Base-by-base conservation (phyloP, 208 protist species). In the Porcisia hertigi region DNA sequence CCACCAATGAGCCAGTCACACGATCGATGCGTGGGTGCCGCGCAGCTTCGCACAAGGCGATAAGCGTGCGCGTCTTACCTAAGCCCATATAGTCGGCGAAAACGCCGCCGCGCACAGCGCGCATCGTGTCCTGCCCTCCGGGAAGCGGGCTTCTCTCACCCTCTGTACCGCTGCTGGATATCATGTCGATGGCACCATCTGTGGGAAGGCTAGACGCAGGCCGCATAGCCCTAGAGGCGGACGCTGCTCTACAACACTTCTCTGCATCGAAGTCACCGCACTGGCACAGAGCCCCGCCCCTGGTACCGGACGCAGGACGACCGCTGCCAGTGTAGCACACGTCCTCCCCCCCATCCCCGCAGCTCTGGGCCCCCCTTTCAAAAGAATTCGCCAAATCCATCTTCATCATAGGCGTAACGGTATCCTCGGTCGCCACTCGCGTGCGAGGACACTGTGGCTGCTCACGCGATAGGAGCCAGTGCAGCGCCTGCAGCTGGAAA, bases 81-180 rank as follows among this genome's bases (percentile, higher is more conserved):
- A 94, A 71, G 18, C 92, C 89, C 87, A 94, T 92, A 80, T 85
- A 90, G 75, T 96, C 92, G 18, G 92, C 89, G 41, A 96, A 82
- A 30, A 94, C 83, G 11, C 92, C 89, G 0, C 92, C 89, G 0
- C 83, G 85, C 39, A 89, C 83, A 66, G 34, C 74, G 66, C 25
- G 16, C 34, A 52, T 62, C 69, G 34, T 63, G 45, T 76, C 62
- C 49, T 71, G 60, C 39, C 11, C 69, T n/a, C 69, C 20, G 25
- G 34, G 39, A 16, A 53, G 11, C 49, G 45, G 16, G 34, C 20
- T 60, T 11, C 16, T 25, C 36, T 59, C 34, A 34, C 30, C 69
- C 34, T 43, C 69, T n/a, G 52, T 6, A 34, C 69, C 39, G 41
- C 62, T 45, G 41, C 16, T 8, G 11, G 62, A 23, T n/a, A n/a